Evolutionary conservation across 2,329 filamentous ascomycete species (phyloP), one percentile per base, ranked within the genome.

Genomic region (Golovinomyces cichoracearum): DNA sequence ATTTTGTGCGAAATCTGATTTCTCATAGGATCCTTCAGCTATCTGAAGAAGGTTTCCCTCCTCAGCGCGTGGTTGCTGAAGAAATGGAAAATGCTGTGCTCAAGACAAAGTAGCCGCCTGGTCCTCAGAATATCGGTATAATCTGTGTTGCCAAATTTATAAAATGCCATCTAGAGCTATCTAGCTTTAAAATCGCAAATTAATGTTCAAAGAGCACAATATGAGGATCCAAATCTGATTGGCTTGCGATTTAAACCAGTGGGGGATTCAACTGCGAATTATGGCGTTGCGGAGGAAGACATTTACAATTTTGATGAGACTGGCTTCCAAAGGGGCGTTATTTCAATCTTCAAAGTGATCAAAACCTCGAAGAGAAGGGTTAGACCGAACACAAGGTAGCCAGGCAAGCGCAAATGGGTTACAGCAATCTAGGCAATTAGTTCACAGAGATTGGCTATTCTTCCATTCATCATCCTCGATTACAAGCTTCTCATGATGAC

Each of bases 391-490:
- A 21, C 48, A 45, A 41, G 53, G 38, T 40, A 58, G 51, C 55
- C 50, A 42, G 53, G 52, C 15, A 60, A 59, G 50, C 42, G 53
- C 21, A 54, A 61, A 52, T 61, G 48, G 53, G 53, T 52, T 26
- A 59, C 54, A 50, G 42, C 53, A 13, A 60, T 60, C 42, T 17
- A 57, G 27, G 49, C 38, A 7, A 51, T 60, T 23, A 58, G 54
- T 50, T 51, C 54, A 19, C 15, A 13, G 10, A 53, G 56, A 13
- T 59, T 44, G 50, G 35, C 33, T 10, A 29, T 60, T 33, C 56
- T 51, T 15, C 31, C 44, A 5, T 9, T 37, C 27, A 5, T 29
- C 27, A 29, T 29, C 27, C 13, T 29, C 27, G 27, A 5, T 5
- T 5, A 13, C 13, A 29, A 29, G 13, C 5, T 13, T 29, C 27